Percentiles rank a stretch among this genome's conserved stretches.
Evolutionary conservation across 805 yeast genomes (phyloP).

Genomic region (Dipodascus albidus): DNA sequence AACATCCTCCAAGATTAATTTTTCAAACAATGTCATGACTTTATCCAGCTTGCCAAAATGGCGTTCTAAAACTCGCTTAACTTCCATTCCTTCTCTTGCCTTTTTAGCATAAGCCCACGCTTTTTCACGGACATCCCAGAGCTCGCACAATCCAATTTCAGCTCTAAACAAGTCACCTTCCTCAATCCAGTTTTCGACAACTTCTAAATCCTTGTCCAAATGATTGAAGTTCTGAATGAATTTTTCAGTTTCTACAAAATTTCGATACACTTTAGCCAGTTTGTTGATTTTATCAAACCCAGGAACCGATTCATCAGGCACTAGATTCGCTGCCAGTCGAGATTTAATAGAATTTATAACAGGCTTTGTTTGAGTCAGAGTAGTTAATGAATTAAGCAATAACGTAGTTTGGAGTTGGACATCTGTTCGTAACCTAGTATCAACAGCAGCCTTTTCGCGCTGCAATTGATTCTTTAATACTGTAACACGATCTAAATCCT

Average conservation of each 20-base stretch:
- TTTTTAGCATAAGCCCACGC: conserved; percentile 41
- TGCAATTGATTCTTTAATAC: conserved; percentile 24
- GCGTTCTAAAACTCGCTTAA: conserved; percentile 50
- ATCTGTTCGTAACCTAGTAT: conserved; percentile 59
- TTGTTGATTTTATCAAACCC: conserved; percentile 59
- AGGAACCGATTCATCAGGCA: conserved; percentile 45
- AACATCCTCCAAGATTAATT: conserved; percentile 48
- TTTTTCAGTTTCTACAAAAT: conserved; percentile 55
- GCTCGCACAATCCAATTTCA: conserved; percentile 45
- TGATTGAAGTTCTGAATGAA: conserved; percentile 52
- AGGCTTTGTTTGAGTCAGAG: conserved; percentile 28
- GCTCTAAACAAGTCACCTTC: conserved; percentile 29
- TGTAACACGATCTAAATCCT: conserved; percentile 24
- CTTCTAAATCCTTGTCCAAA: conserved; percentile 39
- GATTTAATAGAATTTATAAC: conserved; percentile 23
- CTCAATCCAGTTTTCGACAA: conserved; percentile 43
- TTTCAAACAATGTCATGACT: conserved; percentile 46
- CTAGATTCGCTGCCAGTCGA: conserved; percentile 28
- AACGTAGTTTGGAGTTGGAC: conserved; percentile 41
- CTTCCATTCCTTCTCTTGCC: conserved; percentile 45
- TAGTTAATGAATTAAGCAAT: not conserved
- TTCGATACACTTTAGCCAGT: conserved; percentile 58
- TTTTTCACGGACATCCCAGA: conserved; percentile 72
- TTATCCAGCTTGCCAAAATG: conserved; percentile 40
- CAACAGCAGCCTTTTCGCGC: conserved; percentile 62